Conservation (phyloP, 2,329 filamentous ascomycete genomes). For the Xylaria hypoxylon region DNA sequence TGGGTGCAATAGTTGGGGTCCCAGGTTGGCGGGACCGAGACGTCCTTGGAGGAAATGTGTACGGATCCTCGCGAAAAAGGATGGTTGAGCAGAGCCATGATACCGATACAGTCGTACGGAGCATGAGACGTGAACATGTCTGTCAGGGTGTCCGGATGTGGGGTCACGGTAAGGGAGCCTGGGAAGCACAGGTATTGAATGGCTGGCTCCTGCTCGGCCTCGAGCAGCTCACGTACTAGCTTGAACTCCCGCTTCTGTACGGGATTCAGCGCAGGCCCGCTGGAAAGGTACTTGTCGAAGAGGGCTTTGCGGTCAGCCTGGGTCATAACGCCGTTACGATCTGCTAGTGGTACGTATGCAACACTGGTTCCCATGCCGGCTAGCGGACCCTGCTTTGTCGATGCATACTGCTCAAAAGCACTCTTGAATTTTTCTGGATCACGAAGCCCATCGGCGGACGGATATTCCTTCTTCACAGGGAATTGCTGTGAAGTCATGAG, state of each 20-base stretch:
- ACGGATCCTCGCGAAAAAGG: constrained; percentile 70
- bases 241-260: constrained; percentile 39
- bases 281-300: constrained; percentile 42
- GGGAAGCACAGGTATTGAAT: constrained; percentile 54
- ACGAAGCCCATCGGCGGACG: constrained; percentile 53
- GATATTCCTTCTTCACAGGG: constrained; percentile 56
- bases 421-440: constrained; percentile 51
- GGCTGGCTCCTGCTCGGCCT: constrained; percentile 48
- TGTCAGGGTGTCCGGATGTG: constrained; percentile 47
- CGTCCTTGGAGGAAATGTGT: constrained; percentile 63
- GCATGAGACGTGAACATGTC: constrained; percentile 46
- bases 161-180: constrained; percentile 47
- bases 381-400: constrained; percentile 51
- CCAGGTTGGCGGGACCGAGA: constrained; percentile 59
- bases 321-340: constrained; percentile 47
- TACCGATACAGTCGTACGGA: constrained; percentile 64
- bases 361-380: constrained; percentile 55
- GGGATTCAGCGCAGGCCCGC: constrained; percentile 33
- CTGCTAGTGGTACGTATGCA: constrained; percentile 52
- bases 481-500: constrained; percentile 53
- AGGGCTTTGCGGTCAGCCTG: constrained; percentile 44
- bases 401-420: constrained; percentile 53
- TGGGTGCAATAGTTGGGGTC: constrained; percentile 67
- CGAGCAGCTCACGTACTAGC: constrained; percentile 48
- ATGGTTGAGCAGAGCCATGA: constrained; percentile 69